Evolutionary conservation across 306 rosid genomes (phyloP).

Genomic region (Prunus mongolica): DNA sequence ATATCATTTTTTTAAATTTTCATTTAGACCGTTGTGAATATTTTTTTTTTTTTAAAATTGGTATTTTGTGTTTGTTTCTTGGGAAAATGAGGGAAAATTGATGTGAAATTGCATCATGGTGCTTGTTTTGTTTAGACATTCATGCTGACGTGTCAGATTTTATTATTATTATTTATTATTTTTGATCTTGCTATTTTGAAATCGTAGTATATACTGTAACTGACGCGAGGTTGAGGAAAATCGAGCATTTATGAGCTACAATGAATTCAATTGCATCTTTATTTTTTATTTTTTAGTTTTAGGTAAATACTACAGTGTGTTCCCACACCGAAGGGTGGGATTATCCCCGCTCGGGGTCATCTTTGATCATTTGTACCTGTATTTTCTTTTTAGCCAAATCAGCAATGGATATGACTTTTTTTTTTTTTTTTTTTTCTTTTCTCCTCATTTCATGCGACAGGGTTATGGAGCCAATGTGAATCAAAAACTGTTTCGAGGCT

Average conservation of each 20-base stretch:
- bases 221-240: neutral
- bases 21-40: neutral
- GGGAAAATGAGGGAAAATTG: neutral
- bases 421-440: neutral
- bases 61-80: neutral
- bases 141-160: neutral
- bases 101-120: neutral
- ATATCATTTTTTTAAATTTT: too few relatives aligned
- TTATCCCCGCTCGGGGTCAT: neutral
- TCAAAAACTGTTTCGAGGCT: constrained; percentile 52
- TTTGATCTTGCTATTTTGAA: neutral
- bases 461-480: constrained; percentile 55
- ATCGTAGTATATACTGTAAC: neutral
- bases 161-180: neutral
- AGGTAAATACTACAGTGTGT: too few relatives aligned
- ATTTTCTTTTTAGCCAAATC: neutral
- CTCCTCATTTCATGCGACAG: constrained; percentile 24
- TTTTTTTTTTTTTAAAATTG: too few relatives aligned
- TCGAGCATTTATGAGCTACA: neutral
- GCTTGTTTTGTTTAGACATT: neutral
- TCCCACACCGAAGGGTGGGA: too few relatives aligned
- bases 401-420: neutral
- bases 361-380: neutral
- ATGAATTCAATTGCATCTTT: neutral
- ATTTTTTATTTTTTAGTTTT: too few relatives aligned